Evolutionary conservation across 129 eudicot genomes (phyloP).

Genomic region (Centrapalus pauciflorus): DNA sequence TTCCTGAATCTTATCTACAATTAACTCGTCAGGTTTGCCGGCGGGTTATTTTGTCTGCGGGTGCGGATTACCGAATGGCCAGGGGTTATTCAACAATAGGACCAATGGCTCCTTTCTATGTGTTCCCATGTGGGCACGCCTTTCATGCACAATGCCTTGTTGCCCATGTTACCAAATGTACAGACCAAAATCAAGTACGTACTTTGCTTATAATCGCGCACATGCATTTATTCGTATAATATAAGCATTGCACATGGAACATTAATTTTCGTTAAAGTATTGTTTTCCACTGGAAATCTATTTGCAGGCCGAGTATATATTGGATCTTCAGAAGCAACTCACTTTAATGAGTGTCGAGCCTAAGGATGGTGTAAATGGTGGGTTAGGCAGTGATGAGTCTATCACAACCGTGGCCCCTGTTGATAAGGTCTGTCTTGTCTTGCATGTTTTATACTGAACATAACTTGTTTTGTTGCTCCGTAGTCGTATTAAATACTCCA

Average conservation of each 20-base stretch:
- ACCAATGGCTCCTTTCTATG: slow-evolving; percentile 92
- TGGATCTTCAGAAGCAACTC: slow-evolving; percentile 94
- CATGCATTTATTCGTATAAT: not conserved
- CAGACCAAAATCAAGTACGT: slow-evolving; percentile 72
- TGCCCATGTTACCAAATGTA: slow-evolving; percentile 84
- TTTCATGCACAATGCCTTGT: slow-evolving; percentile 92
- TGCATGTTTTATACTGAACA: not conserved
- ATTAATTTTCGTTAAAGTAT: not conserved
- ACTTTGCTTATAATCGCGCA: not conserved
- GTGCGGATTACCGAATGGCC: slow-evolving; percentile 49
- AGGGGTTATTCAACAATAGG: slow-evolving; percentile 78
- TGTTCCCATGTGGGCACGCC: slow-evolving; percentile 94
- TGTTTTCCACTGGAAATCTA: not conserved
- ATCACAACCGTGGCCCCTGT: slow-evolving; percentile 56
- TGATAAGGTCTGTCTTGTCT: slow-evolving; percentile 56
- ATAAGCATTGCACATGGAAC: not conserved
- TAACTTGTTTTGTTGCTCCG: not conserved
- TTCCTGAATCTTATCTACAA: not conserved
- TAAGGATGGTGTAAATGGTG: slow-evolving; percentile 49
- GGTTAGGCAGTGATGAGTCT: slow-evolving; percentile 46
- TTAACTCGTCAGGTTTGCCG: slow-evolving; percentile 57
- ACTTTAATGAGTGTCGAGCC: slow-evolving; percentile 66
- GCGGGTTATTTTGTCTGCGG: slow-evolving; percentile 59
- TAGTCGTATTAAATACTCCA: no score
- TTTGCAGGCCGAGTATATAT: slow-evolving; percentile 82